Evolutionary conservation across 352 stramenopile species (phyloP).

Genomic region (Aphanomyces euteiches): DNA sequence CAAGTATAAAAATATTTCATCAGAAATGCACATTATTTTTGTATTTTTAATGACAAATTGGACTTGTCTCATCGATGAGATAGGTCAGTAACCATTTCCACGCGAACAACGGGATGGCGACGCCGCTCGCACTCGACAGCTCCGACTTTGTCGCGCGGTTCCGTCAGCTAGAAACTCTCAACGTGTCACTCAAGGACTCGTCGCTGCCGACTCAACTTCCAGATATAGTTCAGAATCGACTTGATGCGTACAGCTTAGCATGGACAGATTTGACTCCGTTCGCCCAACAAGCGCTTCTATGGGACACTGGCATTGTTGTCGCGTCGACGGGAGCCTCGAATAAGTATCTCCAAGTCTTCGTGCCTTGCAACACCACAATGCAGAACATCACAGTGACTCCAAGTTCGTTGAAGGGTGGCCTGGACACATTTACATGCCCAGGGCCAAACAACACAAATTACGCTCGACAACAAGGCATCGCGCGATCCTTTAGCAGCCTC

Average conservation of each 20-base stretch:
- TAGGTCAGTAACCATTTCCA: too few species aligned
- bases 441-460: background rate
- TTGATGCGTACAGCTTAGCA: background rate
- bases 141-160: constrained; percentile 14
- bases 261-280: constrained; percentile 5
- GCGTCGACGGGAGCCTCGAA: background rate
- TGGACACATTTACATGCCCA: background rate
- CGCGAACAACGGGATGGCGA: too few species aligned
- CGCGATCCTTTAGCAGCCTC: background rate
- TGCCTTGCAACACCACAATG: constrained; percentile 2
- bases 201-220: background rate
- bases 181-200: background rate
- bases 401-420: background rate
- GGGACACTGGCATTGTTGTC: constrained; percentile 24
- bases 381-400: background rate
- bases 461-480: background rate
- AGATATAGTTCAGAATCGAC: background rate
- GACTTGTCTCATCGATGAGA: too few species aligned
- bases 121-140: background rate
- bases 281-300: constrained; percentile 22
- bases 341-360: constrained; percentile 22
- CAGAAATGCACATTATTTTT: too few species aligned
- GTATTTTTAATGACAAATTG: too few species aligned
- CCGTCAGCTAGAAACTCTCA: background rate
- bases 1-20: too few species aligned